Percentiles rank a stretch among this genome's conserved stretches.
Evolutionary conservation across 768 basidiomycete species (phyloP).

Genomic region (Lyophyllum shimeji): DNA sequence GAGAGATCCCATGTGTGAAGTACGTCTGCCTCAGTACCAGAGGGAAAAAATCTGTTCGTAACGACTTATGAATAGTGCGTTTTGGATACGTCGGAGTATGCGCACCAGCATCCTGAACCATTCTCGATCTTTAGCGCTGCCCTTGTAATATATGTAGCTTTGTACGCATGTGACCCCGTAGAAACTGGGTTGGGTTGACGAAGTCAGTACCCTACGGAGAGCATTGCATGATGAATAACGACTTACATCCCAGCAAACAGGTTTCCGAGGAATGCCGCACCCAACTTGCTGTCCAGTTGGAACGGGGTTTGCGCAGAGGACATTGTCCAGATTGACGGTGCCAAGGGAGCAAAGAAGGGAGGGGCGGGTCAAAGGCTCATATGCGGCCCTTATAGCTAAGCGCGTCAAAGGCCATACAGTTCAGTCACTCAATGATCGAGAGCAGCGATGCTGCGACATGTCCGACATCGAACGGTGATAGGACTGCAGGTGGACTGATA

Average conservation of each 20-base stretch:
- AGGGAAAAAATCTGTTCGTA: neutral
- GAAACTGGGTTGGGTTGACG: conserved; percentile 28
- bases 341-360: no score
- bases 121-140: conserved; percentile 1
- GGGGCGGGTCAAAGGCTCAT: neutral
- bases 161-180: conserved; percentile 19
- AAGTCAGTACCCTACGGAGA: neutral
- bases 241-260: conserved; percentile 39
- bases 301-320: conserved; percentile 6
- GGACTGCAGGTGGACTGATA: neutral
- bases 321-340: neutral
- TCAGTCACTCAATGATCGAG: neutral
- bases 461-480: neutral
- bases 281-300: conserved; percentile 37
- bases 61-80: neutral
- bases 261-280: conserved; percentile 44
- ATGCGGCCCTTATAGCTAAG: neutral
- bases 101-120: conserved; percentile 12
- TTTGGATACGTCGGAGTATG: neutral
- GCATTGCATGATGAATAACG: neutral
- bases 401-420: neutral
- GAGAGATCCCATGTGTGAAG: neutral
- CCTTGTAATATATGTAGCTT: conserved; percentile 13
- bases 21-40: neutral
- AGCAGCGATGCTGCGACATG: neutral